A percentile compares a stretch with the other conserved stretches of the same genome.
These are phyloP conservation scores for Corymbia calophylla DNA, from an alignment of 441 rosid species.

Conservation along the genomic window DNA sequence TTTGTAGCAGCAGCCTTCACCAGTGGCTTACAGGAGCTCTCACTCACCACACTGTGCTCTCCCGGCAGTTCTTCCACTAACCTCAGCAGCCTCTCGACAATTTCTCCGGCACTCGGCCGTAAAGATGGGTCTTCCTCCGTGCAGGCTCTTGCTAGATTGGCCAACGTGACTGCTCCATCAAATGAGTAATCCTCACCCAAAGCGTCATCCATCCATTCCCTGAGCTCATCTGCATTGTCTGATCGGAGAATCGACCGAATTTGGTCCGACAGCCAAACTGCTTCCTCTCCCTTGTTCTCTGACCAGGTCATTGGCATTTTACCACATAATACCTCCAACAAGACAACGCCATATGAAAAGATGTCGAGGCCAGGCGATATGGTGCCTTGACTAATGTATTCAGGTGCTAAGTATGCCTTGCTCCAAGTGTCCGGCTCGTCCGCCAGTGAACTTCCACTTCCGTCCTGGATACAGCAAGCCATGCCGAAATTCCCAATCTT, in stretches of 20 bases:
- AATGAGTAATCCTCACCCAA: conserved; percentile 69
- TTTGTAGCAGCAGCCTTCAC: conserved; percentile 26
- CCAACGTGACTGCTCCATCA: conserved; percentile 56
- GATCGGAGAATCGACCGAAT: conserved; percentile 29
- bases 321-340: conserved; percentile 71
- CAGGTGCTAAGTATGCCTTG: conserved; percentile 50
- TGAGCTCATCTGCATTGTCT: conserved; percentile 39
- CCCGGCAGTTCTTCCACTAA: conserved; percentile 45
- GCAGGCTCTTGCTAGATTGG: conserved; percentile 65
- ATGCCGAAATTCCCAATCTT: conserved; percentile 77
- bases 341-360: conserved; percentile 64
- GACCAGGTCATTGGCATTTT: conserved; percentile 35
- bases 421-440: conserved; percentile 27
- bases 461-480: conserved; percentile 41
- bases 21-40: conserved; percentile 74
- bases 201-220: conserved; percentile 69
- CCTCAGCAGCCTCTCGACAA: conserved; percentile 60
- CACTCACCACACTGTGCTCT: conserved; percentile 35
- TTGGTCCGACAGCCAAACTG: conserved; percentile 36
- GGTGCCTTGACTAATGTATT: conserved; percentile 36
- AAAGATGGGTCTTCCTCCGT: conserved; percentile 45
- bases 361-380: conserved; percentile 54
- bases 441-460: conserved; percentile 7
- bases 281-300: conserved; percentile 27
- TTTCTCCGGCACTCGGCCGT: conserved; percentile 71